Evolutionary conservation across 2,329 filamentous ascomycete genomes (phyloP).

Genomic region (Aphanoascus verrucosus): DNA sequence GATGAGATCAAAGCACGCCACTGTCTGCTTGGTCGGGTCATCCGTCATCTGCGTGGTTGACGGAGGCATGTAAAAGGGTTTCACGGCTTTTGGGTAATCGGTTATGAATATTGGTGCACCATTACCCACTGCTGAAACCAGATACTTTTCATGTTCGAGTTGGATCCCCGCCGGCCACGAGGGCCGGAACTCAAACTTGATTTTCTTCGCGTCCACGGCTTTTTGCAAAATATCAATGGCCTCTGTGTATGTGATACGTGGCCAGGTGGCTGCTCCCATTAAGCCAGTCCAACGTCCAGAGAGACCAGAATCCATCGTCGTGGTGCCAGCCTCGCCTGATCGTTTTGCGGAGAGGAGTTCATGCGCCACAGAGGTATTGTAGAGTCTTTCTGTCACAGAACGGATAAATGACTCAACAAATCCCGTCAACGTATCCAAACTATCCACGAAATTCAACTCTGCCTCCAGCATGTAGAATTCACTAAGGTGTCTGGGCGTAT

Average conservation of each 20-base stretch:
- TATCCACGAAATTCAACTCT: constrained; percentile 68
- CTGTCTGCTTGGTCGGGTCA: constrained; percentile 42
- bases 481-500: constrained; percentile 85
- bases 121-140: constrained; percentile 58
- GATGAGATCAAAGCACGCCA: constrained; percentile 82
- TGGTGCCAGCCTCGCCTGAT: constrained; percentile 35
- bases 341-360: constrained; percentile 45
- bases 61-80: constrained; percentile 82
- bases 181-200: constrained; percentile 56
- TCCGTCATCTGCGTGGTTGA: constrained; percentile 25
- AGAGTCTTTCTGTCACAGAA: constrained; percentile 42
- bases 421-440: constrained; percentile 61
- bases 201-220: constrained; percentile 41
- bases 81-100: constrained; percentile 76
- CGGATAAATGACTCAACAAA: constrained; percentile 70
- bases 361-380: constrained; percentile 41
- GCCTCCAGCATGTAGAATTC: constrained; percentile 99
- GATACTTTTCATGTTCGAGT: constrained; percentile 83
- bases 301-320: constrained; percentile 38
- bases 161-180: constrained; percentile 65
- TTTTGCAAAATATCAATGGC: constrained; percentile 60
- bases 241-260: constrained; percentile 69
- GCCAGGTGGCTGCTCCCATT: constrained; percentile 50
- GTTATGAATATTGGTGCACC: constrained; percentile 76
- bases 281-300: constrained; percentile 63